These are phyloP conservation scores for Jacaranda mimosifolia DNA, from an alignment of 257 asterid species.

Conservation along the genomic window DNA sequence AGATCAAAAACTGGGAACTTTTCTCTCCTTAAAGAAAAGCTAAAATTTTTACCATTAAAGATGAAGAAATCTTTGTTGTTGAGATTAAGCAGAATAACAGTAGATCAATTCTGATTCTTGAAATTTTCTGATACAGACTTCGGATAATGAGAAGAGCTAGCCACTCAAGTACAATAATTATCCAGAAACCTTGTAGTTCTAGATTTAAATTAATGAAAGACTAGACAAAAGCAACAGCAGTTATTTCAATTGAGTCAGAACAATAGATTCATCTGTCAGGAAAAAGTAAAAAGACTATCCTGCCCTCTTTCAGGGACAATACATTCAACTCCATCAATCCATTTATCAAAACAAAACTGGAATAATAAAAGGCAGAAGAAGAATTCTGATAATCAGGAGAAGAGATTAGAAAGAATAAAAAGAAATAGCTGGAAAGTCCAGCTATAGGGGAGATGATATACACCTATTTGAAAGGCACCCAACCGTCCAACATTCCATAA, in stretches of 20 bases:
- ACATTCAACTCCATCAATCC: conserved; percentile 27
- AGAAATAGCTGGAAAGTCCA: conserved; percentile 55
- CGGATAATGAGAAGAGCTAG: conserved; percentile 14
- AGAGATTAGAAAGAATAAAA: conserved; percentile 46
- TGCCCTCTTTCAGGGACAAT: conserved; percentile 42
- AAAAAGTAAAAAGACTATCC: conserved; percentile 34
- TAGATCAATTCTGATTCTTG: conserved; percentile 27
- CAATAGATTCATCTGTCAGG: conserved; percentile 40
- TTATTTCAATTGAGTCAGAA: conserved; percentile 31
- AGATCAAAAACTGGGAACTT: background rate
- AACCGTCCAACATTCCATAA: conserved; percentile 50
- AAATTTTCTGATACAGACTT: conserved; percentile 29
- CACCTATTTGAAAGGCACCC: conserved; percentile 40
- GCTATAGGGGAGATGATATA: conserved; percentile 37
- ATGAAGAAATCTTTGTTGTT: background rate
- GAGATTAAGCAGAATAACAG: background rate
- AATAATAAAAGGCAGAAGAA: conserved; percentile 15
- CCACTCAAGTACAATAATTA: conserved; percentile 16
- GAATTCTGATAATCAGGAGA: conserved; percentile 23
- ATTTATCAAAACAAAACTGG: conserved; percentile 1
- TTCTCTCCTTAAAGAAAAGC: background rate
- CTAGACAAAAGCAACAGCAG: conserved; percentile 32
- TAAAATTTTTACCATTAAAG: conserved; percentile 26
- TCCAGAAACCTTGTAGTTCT: conserved; percentile 29
- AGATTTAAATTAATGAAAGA: conserved; percentile 31